Conservation (phyloP, 345 rosid species). For the Excoecaria cochinchinensis region DNA sequence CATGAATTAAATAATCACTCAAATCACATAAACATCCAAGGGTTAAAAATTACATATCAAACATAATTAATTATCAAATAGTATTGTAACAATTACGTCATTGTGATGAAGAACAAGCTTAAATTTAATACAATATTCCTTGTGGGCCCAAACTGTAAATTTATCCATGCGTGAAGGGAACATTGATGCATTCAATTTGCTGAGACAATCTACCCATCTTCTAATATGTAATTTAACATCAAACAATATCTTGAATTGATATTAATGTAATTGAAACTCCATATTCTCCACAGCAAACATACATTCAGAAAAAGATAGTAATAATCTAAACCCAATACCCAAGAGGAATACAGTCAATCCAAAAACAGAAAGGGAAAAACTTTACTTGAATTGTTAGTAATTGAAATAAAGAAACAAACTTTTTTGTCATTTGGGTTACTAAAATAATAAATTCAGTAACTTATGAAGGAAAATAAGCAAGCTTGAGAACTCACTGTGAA, state of each 20-base stretch:
- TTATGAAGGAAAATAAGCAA: neutral
- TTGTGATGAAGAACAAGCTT: slow-evolving; percentile 24
- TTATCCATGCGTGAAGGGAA: slow-evolving; percentile 34
- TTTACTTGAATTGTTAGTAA: neutral
- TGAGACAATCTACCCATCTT: slow-evolving; percentile 6
- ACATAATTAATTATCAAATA: neutral
- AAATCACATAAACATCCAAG: slow-evolving; percentile 14
- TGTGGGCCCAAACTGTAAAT: slow-evolving; percentile 29
- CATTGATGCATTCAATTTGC: slow-evolving; percentile 23
- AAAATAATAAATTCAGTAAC: slow-evolving; percentile 8
- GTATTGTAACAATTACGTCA: slow-evolving; percentile 10
- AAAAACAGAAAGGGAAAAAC: neutral
- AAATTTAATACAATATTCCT: slow-evolving; percentile 16
- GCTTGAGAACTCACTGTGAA: slow-evolving; percentile 40
- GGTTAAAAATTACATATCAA: no score
- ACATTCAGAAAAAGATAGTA: neutral
- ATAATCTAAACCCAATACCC: neutral
- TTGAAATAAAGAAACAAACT: slow-evolving; percentile 6
- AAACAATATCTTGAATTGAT: neutral
- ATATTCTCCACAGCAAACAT: neutral
- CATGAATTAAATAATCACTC: slow-evolving; percentile 17
- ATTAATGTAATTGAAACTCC: neutral
- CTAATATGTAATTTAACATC: neutral
- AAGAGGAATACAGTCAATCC: neutral
- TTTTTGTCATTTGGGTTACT: neutral